Conservation (phyloP, 2,329 filamentous ascomycete species). For the Paramyrothecium roridum region DNA sequence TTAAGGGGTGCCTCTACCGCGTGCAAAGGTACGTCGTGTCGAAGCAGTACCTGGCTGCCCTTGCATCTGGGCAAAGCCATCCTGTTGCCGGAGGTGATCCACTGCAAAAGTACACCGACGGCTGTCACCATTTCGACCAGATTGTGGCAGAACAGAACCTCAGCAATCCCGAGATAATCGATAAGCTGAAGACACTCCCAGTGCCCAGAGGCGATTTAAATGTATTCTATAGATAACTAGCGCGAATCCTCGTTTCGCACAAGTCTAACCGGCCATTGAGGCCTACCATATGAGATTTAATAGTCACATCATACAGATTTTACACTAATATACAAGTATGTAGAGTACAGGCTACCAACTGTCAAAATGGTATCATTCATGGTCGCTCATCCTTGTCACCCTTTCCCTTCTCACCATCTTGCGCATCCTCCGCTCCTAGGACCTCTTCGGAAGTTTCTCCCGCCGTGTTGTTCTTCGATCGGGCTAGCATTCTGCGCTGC, state of each 20-base stretch:
- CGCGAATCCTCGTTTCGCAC: not conserved
- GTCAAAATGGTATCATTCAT: too few relatives aligned
- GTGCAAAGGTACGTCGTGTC: slow-evolving; percentile 87
- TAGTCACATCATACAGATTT: slow-evolving; percentile 1
- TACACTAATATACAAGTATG: not conserved
- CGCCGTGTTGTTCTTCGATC: too few relatives aligned
- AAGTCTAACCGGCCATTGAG: too few relatives aligned
- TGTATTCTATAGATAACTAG: slow-evolving; percentile 47
- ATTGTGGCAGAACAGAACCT: slow-evolving; percentile 75
- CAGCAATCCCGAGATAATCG: slow-evolving; percentile 67
- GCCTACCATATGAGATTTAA: slow-evolving; percentile 5
- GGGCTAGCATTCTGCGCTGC: too few relatives aligned
- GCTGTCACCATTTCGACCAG: slow-evolving; percentile 75
- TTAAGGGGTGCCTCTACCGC: slow-evolving; percentile 90
- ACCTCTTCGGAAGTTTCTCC: too few relatives aligned
- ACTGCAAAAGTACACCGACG: slow-evolving; percentile 68
- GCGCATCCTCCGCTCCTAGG: too few relatives aligned
- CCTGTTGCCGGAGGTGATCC: slow-evolving; percentile 41
- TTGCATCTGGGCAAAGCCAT: slow-evolving; percentile 51
- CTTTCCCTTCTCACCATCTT: not conserved
- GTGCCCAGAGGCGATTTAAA: slow-evolving; percentile 50
- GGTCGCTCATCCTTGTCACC: too few relatives aligned
- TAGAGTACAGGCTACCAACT: too few relatives aligned
- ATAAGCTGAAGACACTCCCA: slow-evolving; percentile 58
- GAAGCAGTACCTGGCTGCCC: slow-evolving; percentile 55